Evolutionary conservation across 306 rosid species (phyloP).

Genomic region (Geum urbanum): DNA sequence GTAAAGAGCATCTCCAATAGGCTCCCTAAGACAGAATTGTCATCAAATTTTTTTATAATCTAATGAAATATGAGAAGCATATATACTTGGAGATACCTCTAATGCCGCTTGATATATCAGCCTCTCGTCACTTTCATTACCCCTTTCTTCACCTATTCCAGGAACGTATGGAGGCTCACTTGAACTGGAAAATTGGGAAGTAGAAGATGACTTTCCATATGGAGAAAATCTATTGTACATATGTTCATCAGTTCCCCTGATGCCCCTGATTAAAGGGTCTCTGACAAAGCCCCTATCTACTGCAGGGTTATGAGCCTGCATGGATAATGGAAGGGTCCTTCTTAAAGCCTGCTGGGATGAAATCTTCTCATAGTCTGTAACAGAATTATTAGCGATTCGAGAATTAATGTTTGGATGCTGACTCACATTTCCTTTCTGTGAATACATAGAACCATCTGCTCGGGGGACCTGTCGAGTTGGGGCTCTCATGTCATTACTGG

Average conservation of each 20-base stretch:
- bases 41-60: neutral
- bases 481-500: slow-evolving; percentile 37
- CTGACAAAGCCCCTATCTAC: slow-evolving; percentile 44
- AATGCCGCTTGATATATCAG: slow-evolving; percentile 85
- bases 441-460: slow-evolving; percentile 28
- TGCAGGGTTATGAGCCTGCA: slow-evolving; percentile 31
- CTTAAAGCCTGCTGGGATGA: slow-evolving; percentile 62
- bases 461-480: slow-evolving; percentile 30
- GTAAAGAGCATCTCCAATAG: neutral
- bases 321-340: slow-evolving; percentile 58
- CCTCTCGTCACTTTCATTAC: slow-evolving; percentile 67
- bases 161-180: slow-evolving; percentile 54
- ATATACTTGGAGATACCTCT: slow-evolving; percentile 40
- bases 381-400: slow-evolving; percentile 36
- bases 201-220: slow-evolving; percentile 44
- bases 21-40: neutral
- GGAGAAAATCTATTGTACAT: slow-evolving; percentile 57
- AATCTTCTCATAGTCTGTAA: slow-evolving; percentile 46
- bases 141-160: slow-evolving; percentile 64
- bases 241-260: slow-evolving; percentile 48
- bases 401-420: slow-evolving; percentile 38
- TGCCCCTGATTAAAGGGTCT: slow-evolving; percentile 41
- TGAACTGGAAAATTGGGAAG: slow-evolving; percentile 47
- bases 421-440: slow-evolving; percentile 43
- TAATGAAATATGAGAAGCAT: neutral